Percentiles rank a stretch among this genome's conserved stretches.
phyloP scores from a whole-genome alignment of 164 flowering plant species.

The Chloranthus sessilifolius region DNA sequence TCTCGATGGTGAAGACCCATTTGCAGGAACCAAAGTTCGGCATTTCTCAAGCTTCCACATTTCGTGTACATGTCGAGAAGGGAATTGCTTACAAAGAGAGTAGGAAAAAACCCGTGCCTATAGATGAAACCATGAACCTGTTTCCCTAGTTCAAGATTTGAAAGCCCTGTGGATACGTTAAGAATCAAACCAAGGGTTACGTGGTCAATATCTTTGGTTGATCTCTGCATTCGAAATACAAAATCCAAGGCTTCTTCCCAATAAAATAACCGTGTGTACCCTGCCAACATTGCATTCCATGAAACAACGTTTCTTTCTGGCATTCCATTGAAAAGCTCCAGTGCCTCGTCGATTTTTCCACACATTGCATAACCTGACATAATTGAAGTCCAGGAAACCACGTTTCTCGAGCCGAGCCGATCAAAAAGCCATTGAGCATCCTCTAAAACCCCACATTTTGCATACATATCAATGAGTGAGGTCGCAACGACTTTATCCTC shows the following conservation, averaged over 20 bases:
- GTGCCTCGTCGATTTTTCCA: constrained; percentile 44
- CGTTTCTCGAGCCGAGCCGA: constrained; percentile 22
- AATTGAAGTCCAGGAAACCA: constrained; percentile 44
- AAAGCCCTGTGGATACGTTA: constrained; percentile 41
- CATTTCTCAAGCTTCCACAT: constrained; percentile 41
- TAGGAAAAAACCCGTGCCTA: constrained; percentile 32
- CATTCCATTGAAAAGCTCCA: constrained; percentile 55
- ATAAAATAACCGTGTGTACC: constrained; percentile 29
- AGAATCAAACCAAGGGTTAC: constrained; percentile 41
- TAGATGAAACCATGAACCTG: constrained; percentile 53
- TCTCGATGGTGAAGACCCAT: constrained; percentile 37
- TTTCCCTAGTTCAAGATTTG: constrained; percentile 46
- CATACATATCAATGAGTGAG: constrained; percentile 53
- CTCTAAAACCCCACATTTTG: constrained; percentile 37
- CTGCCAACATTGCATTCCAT: constrained; percentile 68
- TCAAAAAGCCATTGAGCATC: constrained; percentile 36
- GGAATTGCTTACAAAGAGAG: constrained; percentile 35
- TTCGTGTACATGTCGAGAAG: constrained; percentile 68
- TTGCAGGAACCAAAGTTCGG: constrained; percentile 31
- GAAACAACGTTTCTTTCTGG: constrained; percentile 52
- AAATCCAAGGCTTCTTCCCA: constrained; percentile 61
- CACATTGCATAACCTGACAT: constrained; percentile 42
- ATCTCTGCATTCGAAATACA: constrained; percentile 23
- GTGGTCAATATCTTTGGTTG: constrained; percentile 22
- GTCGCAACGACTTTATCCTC: constrained; percentile 34